These are phyloP conservation scores for Apostasia ramifera DNA, from an alignment of 106 monocot genomes.

Conservation along the genomic window DNA sequence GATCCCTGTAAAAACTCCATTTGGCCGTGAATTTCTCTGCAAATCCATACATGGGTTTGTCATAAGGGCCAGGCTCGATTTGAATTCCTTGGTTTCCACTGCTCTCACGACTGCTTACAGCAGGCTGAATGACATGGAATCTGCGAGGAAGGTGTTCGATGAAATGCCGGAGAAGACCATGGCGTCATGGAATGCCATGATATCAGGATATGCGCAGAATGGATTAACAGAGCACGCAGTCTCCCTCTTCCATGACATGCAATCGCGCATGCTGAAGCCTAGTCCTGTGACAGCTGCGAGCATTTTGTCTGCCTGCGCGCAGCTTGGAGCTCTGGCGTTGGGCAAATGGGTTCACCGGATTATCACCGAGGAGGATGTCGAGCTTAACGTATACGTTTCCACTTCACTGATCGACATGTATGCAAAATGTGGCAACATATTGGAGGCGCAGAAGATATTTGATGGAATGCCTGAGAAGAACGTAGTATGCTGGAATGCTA, in stretches of 20 bases:
- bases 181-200: slow-evolving; percentile 82
- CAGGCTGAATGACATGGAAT: slow-evolving; percentile 50
- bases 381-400: slow-evolving; percentile 67
- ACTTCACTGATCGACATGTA: slow-evolving; percentile 93
- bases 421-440: slow-evolving; percentile 70
- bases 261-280: slow-evolving; percentile 32
- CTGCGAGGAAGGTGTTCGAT: slow-evolving; percentile 46
- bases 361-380: slow-evolving; percentile 35
- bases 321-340: slow-evolving; percentile 63
- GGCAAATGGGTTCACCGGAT: slow-evolving; percentile 62
- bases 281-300: slow-evolving; percentile 65
- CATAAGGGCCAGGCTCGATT: slow-evolving; percentile 40
- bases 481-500: slow-evolving; percentile 76
- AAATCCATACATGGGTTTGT: slow-evolving; percentile 44
- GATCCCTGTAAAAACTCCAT: slow-evolving; percentile 54
- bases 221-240: slow-evolving; percentile 64
- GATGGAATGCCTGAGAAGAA: slow-evolving; percentile 61
- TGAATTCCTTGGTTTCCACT: slow-evolving; percentile 39
- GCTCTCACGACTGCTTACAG: slow-evolving; percentile 66
- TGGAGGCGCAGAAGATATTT: slow-evolving; percentile 45
- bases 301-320: slow-evolving; percentile 82
- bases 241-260: slow-evolving; percentile 60
- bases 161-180: slow-evolving; percentile 48
- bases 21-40: slow-evolving; percentile 38
- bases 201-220: slow-evolving; percentile 76